Percentiles rank a stretch among this genome's conserved stretches.
These are phyloP conservation scores for Orbilia blumenaviensis DNA, from an alignment of 2,329 filamentous ascomycete genomes.

Conservation along the genomic window DNA sequence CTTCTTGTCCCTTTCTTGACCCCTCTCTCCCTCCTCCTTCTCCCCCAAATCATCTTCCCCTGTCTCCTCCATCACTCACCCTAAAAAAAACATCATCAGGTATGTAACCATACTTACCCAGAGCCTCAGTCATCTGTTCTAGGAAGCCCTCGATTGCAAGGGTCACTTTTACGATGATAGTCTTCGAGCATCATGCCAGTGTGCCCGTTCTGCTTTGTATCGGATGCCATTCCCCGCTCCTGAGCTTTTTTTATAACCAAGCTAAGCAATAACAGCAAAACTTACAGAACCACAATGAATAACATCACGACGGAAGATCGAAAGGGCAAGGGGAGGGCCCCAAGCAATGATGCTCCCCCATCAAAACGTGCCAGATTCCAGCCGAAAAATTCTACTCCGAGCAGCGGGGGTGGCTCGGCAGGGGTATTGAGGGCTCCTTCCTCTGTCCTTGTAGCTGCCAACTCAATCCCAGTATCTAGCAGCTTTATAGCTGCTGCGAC, in stretches of 20 bases:
- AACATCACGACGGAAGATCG: not conserved
- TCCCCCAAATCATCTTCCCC: too few relatives aligned
- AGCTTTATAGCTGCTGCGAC: not conserved
- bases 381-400: not conserved
- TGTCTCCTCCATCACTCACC: not conserved
- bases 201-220: too few relatives aligned
- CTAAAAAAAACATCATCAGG: too few relatives aligned
- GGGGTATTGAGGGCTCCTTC: too few relatives aligned
- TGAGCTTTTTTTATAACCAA: too few relatives aligned
- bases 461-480: not conserved
- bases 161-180: too few relatives aligned
- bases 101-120: not conserved
- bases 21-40: not conserved
- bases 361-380: not conserved
- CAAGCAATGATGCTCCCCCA: not conserved
- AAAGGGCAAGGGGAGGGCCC: conserved; percentile 9
- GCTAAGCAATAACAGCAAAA: not conserved
- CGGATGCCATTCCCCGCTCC: not conserved
- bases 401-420: too few relatives aligned
- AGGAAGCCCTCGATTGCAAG: too few relatives aligned
- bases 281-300: not conserved
- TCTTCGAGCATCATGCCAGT: too few relatives aligned
- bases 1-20: not conserved
- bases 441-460: not conserved
- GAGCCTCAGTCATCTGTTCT: too few relatives aligned